Conservation (phyloP, 2,329 filamentous ascomycete genomes). For the Colletotrichum aenigma region DNA sequence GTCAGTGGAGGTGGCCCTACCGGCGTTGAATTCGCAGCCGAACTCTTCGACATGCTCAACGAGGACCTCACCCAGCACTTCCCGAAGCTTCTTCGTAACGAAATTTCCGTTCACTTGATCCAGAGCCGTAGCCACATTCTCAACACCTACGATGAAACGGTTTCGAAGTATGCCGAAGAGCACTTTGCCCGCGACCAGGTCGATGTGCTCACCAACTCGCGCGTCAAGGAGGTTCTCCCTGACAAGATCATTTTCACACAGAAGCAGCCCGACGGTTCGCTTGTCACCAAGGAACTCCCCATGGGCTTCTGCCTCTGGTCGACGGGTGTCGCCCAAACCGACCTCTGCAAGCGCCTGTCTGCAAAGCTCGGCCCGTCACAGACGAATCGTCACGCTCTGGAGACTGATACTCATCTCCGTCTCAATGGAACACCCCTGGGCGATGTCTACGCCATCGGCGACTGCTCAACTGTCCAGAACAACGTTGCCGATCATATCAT, state of each 20-base stretch:
- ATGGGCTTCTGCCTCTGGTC: constrained; percentile 98
- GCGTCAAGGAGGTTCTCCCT: constrained; percentile 84
- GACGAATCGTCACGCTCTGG: constrained; percentile 88
- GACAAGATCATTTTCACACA: constrained; percentile 93
- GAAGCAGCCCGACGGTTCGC: constrained; percentile 72
- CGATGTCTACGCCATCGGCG: constrained; percentile 95
- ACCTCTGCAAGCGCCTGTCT: constrained; percentile 78
- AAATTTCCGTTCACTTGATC: constrained; percentile 97
- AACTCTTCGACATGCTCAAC: constrained; percentile 94
- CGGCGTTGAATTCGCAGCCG: constrained; percentile 96
- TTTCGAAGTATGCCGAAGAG: constrained; percentile 90
- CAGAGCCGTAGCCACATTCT: constrained; percentile 94
- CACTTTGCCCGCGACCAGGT: constrained; percentile 91
- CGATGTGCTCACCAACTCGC: constrained; percentile 88
- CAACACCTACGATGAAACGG: constrained; percentile 96
- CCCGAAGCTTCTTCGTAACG: constrained; percentile 89
- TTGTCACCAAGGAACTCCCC: constrained; percentile 89
- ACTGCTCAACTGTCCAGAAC: constrained; percentile 97
- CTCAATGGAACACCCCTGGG: constrained; percentile 87
- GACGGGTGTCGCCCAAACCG: constrained; percentile 87
- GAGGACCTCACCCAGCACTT: constrained; percentile 88
- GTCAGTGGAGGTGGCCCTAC: constrained; percentile 94
- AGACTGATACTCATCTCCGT: constrained; percentile 92
- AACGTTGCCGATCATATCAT: constrained; percentile 93
- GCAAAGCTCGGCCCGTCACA: constrained; percentile 77